Evolutionary conservation across 139 green algal species (phyloP), one percentile per base, ranked within the genome.

Genomic region (Edaphochlamys debaryana): DNA sequence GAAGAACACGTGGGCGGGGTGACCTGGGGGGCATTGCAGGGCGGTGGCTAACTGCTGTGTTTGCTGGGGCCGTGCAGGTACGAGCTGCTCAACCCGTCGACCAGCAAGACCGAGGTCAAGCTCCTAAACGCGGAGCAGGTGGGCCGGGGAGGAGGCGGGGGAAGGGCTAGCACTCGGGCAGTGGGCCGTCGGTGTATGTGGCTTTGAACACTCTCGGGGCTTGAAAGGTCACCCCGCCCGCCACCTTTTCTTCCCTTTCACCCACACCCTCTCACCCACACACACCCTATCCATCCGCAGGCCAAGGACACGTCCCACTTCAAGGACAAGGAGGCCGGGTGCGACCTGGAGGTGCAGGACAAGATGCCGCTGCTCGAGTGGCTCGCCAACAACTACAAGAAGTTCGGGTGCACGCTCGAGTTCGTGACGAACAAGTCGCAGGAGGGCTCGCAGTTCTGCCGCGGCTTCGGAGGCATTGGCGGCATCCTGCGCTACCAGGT

Each of bases 381-480:
- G 97, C 90, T 99, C 30, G 97, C 97, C 32, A 94, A 98, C 79
- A 95, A 96, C 87, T 99, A 99, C 94, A 99, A 98, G 85, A 97
- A 98, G 86, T 99, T 99, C 90, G 97, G 97, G 6, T 99, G 97
- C 91, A 78, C 82, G 76, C 89, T 99, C 9, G 97, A 99, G 90
- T 99, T 99, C 88, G 87, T 99, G 29, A 99, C 97, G 30, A 98
- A 98, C 92, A 96, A 93, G 84, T 85, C 60, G 9, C 93, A 99
- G 83, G 97, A 99, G 85, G 97, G 97, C 50, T 95, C 85, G 42
- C 97, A 99, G 89, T 99, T 99, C 87, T 99, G 97, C 90, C 87
- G 95, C 66, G 97, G 97, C 25, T 99, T 99, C 86, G 96, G 96
- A 64, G 96, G 97, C 75, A 94, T 99, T 50, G 96, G 96, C 63